Evolutionary conservation across 73 alveolate genomes (phyloP), one percentile per base, ranked within the genome.

Genomic region (Tetrahymena malaccensis): DNA sequence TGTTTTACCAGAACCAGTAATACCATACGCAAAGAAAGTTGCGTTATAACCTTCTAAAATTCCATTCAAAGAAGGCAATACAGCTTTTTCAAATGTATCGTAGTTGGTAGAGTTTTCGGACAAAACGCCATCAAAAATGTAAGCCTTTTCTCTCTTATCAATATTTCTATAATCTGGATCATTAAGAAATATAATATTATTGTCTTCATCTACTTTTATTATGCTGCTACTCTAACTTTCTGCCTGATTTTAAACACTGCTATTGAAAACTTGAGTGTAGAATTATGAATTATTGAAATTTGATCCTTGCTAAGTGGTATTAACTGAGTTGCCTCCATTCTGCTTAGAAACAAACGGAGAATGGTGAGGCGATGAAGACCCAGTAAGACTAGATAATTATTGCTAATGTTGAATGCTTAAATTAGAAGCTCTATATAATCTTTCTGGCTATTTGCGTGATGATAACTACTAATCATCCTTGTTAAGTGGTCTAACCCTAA

Each of bases 1-100:
- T n/a, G 98, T 89, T 40, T 97, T 97, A 0, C 98, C 98, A 50
- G 97, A 35, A 34, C 98, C 97, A n/a, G 98, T 96, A 58, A 94
- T 96, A 27, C 98, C 98, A 94, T 93, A 94, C 15, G 96, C 56
- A 40, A 97, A 55, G 37, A 95, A 93, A 10, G 97, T 96, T 35
- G 96, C 96, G 55, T 94, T 95, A 55, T 35, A 96, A 40, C 98
- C 98, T 94, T 96, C 96, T 31, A 94, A 37, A 50, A 70, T n/a
- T 43, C 70, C 43, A 89, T 94, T 55, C 34, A 94, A 35, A 19
- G 89, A 70, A 27, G 89, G 89, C 37, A 70, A 70, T 27, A 70
- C 89, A 4, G 89, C 34, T 70, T 70, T 70, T 70, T 70, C 89
- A n/a, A 70, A 70, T n/a, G 89, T n/a, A 70, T 70, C 89, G 11